phyloP scores from a whole-genome alignment of 768 basidiomycete species.

The Rhizopogon vesiculosus region DNA sequence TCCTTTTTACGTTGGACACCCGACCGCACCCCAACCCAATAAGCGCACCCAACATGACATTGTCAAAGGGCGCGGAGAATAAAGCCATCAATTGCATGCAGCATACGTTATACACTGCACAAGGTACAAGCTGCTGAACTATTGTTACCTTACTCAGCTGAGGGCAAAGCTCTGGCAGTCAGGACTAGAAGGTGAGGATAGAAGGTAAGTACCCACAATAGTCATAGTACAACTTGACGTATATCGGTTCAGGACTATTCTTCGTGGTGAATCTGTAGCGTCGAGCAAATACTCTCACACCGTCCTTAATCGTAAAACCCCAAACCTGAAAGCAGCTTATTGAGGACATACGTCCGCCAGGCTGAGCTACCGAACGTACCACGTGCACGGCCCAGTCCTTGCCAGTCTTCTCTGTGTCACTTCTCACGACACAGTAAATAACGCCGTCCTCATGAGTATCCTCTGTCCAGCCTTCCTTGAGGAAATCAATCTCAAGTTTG shows the following conservation, averaged over 20 bases:
- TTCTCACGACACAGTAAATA: slow-evolving; percentile 35
- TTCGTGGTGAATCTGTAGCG: slow-evolving; percentile 49
- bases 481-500: slow-evolving; percentile 33
- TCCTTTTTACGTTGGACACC: too few relatives aligned
- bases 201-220: background rate
- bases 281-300: slow-evolving; percentile 48
- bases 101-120: background rate
- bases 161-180: background rate
- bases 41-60: too few relatives aligned
- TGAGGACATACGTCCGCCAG: background rate
- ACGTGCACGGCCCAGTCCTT: slow-evolving; percentile 55
- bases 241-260: background rate
- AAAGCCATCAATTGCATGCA: background rate
- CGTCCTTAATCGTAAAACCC: slow-evolving; percentile 54
- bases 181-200: background rate
- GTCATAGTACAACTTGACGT: background rate
- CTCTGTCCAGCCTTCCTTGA: slow-evolving; percentile 29
- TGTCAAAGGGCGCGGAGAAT: background rate
- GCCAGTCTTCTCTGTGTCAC: slow-evolving; percentile 55
- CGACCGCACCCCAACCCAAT: too few relatives aligned
- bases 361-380: slow-evolving; percentile 28
- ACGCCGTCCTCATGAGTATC: slow-evolving; percentile 24
- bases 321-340: slow-evolving; percentile 29
- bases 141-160: background rate
- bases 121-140: background rate